Evolutionary conservation across 2,329 filamentous ascomycete genomes (phyloP).

Genomic region (Claviceps pazoutovae): DNA sequence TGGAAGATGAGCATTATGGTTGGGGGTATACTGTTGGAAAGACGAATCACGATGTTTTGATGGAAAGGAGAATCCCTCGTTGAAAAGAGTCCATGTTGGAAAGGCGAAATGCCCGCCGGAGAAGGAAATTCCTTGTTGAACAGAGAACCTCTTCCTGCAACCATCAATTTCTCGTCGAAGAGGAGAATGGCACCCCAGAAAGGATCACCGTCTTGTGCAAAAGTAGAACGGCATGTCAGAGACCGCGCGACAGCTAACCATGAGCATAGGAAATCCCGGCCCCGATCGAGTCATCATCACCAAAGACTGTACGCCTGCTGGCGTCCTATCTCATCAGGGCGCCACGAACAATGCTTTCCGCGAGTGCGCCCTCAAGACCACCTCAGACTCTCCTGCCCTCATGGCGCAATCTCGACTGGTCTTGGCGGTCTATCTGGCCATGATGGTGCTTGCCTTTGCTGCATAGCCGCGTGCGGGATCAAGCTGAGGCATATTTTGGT

Average conservation of each 20-base stretch:
- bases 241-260: not conserved
- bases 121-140: no score
- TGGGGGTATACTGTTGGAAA: no score
- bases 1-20: no score
- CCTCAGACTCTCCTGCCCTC: not conserved
- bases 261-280: slow-evolving; percentile 38
- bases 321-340: slow-evolving; percentile 42
- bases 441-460: not conserved
- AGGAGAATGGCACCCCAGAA: not conserved
- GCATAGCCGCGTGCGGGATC: not conserved
- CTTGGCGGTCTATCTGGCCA: not conserved
- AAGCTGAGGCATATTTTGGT: not conserved
- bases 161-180: not conserved
- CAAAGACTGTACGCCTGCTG: slow-evolving; percentile 36
- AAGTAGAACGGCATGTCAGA: no score
- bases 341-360: slow-evolving; percentile 4
- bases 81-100: no score
- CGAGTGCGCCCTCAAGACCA: slow-evolving; percentile 1
- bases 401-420: not conserved
- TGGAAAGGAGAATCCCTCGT: no score
- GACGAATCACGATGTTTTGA: no score
- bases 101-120: no score
- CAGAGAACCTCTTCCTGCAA: no score
- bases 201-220: not conserved
- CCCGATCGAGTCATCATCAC: slow-evolving; percentile 51